phyloP scores from a whole-genome alignment of 140 eudicot genomes.

The Artemisia princeps region DNA sequence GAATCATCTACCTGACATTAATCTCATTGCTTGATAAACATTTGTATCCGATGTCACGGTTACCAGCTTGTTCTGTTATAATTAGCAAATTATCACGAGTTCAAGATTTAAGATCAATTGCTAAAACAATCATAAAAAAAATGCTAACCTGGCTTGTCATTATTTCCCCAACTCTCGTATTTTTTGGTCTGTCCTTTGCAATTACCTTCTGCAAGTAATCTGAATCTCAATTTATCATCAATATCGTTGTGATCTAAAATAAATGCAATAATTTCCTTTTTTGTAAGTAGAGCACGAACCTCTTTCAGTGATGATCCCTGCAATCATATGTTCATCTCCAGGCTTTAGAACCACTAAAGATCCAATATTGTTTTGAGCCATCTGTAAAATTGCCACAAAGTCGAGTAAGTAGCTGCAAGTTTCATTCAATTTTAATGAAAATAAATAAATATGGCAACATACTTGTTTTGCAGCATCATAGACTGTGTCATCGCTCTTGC shows the following conservation, averaged over 20 bases:
- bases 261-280: neutral
- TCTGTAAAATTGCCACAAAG: conserved; percentile 34
- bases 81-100: neutral
- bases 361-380: conserved; percentile 76
- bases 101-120: neutral
- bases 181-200: conserved; percentile 54
- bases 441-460: conserved; percentile 14
- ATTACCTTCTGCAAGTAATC: conserved; percentile 74
- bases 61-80: conserved; percentile 54
- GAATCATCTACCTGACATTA: conserved; percentile 60
- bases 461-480: conserved; percentile 78
- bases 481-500: conserved; percentile 69
- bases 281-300: conserved; percentile 31
- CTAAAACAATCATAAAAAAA: neutral
- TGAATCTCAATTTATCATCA: conserved; percentile 23
- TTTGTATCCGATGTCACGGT: conserved; percentile 72
- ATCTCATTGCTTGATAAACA: conserved; percentile 77
- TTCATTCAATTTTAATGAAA: neutral
- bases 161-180: conserved; percentile 75
- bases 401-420: neutral
- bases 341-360: conserved; percentile 90
- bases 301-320: conserved; percentile 82
- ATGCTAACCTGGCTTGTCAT: conserved; percentile 73
- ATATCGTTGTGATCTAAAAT: neutral
- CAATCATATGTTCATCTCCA: conserved; percentile 65